Conservation (phyloP, 2,329 filamentous ascomycete species). For the Paracorniculantispora psalliotae region DNA sequence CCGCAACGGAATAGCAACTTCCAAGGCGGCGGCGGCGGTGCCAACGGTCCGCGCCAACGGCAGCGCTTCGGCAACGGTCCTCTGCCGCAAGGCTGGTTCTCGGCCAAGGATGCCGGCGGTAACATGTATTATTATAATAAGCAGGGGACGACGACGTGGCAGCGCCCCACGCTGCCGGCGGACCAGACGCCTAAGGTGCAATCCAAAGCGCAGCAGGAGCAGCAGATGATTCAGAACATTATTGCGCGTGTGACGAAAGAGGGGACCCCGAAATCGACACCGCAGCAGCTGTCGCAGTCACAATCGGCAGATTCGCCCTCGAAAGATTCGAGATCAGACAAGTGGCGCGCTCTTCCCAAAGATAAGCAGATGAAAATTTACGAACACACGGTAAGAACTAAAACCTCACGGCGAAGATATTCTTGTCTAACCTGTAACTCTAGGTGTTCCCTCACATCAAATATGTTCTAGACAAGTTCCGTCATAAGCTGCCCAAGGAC, state of each 20-base stretch:
- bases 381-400: slow-evolving; percentile 72
- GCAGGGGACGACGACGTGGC: slow-evolving; percentile 75
- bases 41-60: slow-evolving; percentile 34
- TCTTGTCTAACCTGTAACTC: slow-evolving; percentile 14
- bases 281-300: slow-evolving; percentile 43
- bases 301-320: slow-evolving; percentile 51
- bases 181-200: slow-evolving; percentile 60
- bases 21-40: slow-evolving; percentile 33
- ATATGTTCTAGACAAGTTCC: slow-evolving; percentile 80
- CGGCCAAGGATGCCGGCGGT: slow-evolving; percentile 65
- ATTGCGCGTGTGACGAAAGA: slow-evolving; percentile 80
- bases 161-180: slow-evolving; percentile 63
- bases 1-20: slow-evolving; percentile 50
- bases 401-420: not conserved
- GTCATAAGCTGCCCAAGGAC: slow-evolving; percentile 79
- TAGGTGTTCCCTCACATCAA: slow-evolving; percentile 83
- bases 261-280: slow-evolving; percentile 42
- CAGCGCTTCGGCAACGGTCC: slow-evolving; percentile 44
- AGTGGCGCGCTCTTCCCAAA: slow-evolving; percentile 62
- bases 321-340: slow-evolving; percentile 60
- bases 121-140: slow-evolving; percentile 82
- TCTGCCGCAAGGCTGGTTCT: slow-evolving; percentile 82
- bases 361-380: slow-evolving; percentile 96
- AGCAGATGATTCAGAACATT: slow-evolving; percentile 75
- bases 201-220: slow-evolving; percentile 57